Conservation (phyloP, 768 basidiomycete species). For the Pleurotus giganteus region DNA sequence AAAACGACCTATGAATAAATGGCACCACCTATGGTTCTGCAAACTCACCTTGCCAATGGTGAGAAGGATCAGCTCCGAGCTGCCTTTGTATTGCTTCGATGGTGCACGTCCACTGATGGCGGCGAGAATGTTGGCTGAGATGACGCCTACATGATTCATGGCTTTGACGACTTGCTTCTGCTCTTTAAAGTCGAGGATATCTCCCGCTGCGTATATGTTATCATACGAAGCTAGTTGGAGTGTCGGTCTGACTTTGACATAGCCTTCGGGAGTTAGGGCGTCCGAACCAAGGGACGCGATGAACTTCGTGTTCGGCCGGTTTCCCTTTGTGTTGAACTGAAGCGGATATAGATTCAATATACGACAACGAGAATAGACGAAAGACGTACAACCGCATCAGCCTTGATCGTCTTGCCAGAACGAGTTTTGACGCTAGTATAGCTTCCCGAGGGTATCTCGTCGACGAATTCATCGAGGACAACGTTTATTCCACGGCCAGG, state of each 20-base stretch:
- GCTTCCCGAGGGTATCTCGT: slow-evolving; percentile 37
- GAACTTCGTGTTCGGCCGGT: slow-evolving; percentile 52
- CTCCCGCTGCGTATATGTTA: slow-evolving; percentile 63
- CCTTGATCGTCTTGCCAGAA: slow-evolving; percentile 44
- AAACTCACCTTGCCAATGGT: slow-evolving; percentile 48
- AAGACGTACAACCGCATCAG: slow-evolving; percentile 57
- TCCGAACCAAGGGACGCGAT: slow-evolving; percentile 38
- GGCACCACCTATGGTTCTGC: background rate
- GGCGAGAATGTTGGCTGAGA: slow-evolving; percentile 47
- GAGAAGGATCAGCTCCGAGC: slow-evolving; percentile 51
- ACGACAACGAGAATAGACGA: background rate
- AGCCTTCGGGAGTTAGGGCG: slow-evolving; percentile 36
- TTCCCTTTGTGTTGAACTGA: slow-evolving; percentile 38
- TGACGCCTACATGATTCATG: slow-evolving; percentile 39
- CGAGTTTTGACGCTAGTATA: slow-evolving; percentile 43
- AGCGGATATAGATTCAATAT: background rate
- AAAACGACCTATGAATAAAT: background rate
- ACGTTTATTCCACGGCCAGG: slow-evolving; percentile 45
- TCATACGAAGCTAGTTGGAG: slow-evolving; percentile 52
- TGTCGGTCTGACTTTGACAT: slow-evolving; percentile 53
- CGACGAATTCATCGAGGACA: slow-evolving; percentile 52
- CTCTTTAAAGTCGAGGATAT: slow-evolving; percentile 61
- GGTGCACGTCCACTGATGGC: slow-evolving; percentile 36
- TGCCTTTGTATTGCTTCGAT: slow-evolving; percentile 45
- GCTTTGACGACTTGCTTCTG: slow-evolving; percentile 57